Conservation (phyloP, 192 early-diverging fungal genomes). For the Coemansia sp. region DNA sequence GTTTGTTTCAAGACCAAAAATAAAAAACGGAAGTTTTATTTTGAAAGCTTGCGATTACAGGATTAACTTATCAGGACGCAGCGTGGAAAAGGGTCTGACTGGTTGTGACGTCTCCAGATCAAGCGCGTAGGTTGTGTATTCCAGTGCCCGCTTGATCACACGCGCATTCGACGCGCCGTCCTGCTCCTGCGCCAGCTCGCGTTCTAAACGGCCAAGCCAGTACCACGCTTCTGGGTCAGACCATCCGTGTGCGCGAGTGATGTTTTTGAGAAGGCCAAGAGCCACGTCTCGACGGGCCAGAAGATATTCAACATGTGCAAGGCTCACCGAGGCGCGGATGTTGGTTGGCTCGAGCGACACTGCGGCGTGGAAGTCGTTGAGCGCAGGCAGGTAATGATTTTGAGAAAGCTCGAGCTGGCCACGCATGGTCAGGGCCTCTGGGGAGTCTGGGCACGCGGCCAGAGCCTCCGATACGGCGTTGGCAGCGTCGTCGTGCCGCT, state of each 20-base stretch:
- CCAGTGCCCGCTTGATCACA: conserved; percentile 32
- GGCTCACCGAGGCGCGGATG: conserved; percentile 42
- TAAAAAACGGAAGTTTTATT: too few species aligned
- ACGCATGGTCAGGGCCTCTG: conserved; percentile 47
- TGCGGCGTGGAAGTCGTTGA: conserved; percentile 53
- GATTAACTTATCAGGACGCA: conserved; percentile 5
- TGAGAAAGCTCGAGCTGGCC: conserved; percentile 40
- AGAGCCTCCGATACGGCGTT: conserved; percentile 42
- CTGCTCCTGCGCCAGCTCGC: conserved; percentile 45
- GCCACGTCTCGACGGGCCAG: conserved; percentile 49
- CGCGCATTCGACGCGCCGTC: not conserved
- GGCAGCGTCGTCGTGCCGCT: conserved; percentile 38
- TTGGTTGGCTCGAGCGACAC: conserved; percentile 43
- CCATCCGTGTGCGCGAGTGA: conserved; percentile 53
- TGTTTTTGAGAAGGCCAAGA: conserved; percentile 49
- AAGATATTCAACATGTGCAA: conserved; percentile 48
- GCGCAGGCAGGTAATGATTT: conserved; percentile 23
- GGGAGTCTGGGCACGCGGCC: conserved; percentile 47
- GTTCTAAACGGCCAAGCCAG: conserved; percentile 52
- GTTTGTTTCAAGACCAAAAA: too few species aligned
- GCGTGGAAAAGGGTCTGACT: conserved; percentile 32
- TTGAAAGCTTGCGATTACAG: not conserved
- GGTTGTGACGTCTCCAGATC: conserved; percentile 55
- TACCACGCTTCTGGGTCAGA: conserved; percentile 57
- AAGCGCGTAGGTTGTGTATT: conserved; percentile 45